Evolutionary conservation across 805 yeast genomes (phyloP), one percentile per base, ranked within the genome.

Genomic region (Grigorovia yakushimaensis): DNA sequence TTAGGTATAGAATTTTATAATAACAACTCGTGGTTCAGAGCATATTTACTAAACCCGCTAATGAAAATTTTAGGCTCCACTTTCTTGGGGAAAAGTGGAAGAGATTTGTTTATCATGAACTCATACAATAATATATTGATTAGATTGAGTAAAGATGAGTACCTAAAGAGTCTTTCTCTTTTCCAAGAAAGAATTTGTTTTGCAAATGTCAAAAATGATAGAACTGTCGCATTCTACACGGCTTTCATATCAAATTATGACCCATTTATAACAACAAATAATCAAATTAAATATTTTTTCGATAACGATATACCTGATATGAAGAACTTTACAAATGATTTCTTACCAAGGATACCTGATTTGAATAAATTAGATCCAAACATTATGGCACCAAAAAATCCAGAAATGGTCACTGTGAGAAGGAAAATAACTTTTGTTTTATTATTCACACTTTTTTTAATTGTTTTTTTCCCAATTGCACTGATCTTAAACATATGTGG

Each of bases 211-310:
- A 73, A 80, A 47, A 81, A 85, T 59, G 98, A 89, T 64, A 72
- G 96, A 49, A 78, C 95, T 0, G 98, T 89, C 7, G 82, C 91
- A 15, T 91, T 88, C 62, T 85, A 79, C 66, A 87, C 97, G 0
- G 73, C 95, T 0, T 88, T 72, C 62, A 82, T 91, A 49, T 73
- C 91, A 3, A 73, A 80, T 27, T 75, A 73, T 50, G 79, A 85
- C 47, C 95, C 96, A 1, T 88, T 88, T 60, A 80, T 79, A 35
- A 66, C 69, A n/a, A 67, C 66, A 43, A 74, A 77, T 73, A 73
- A 73, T 43, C 58, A 60, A 18, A 61, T 76, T 44, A 73, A 71
- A 39, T 68, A 79, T 47, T 68, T 70, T 33, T 80, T 70, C 55
- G 67, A 80, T 35, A 67, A 70, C 5, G 72, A 69, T 45, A 48